Evolutionary conservation across 2,329 filamentous ascomycete genomes (phyloP).

Genomic region (Neofusicoccum sp.): DNA sequence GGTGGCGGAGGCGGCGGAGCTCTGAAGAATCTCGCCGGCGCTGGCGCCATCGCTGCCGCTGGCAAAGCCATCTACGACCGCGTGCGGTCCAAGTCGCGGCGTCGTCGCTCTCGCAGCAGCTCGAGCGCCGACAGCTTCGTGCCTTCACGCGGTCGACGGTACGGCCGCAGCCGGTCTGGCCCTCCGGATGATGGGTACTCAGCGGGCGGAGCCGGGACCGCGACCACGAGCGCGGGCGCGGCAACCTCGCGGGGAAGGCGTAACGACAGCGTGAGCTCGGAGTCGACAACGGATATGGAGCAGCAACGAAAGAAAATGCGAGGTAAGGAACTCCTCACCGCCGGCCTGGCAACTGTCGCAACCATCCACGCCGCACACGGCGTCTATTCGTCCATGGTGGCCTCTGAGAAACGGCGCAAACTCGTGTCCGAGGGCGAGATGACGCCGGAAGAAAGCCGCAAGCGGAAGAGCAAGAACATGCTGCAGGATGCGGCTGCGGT

Average conservation of each 20-base stretch:
- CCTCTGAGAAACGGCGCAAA: constrained; percentile 59
- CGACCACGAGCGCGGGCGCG: constrained; percentile 27
- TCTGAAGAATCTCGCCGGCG: constrained; percentile 49
- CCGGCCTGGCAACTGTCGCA: constrained; percentile 65
- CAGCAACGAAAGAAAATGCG: constrained; percentile 61
- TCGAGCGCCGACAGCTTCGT: constrained; percentile 53
- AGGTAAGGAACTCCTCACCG: constrained; percentile 65
- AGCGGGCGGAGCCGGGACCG: not conserved
- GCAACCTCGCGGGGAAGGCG: constrained; percentile 26
- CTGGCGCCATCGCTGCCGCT: constrained; percentile 49
- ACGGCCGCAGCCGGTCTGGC: constrained; percentile 17
- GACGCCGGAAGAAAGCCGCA: constrained; percentile 59
- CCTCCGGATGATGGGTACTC: not conserved
- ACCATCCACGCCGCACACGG: constrained; percentile 68
- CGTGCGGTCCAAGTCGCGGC: constrained; percentile 53
- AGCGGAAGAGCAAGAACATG: constrained; percentile 62
- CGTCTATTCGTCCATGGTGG: constrained; percentile 63
- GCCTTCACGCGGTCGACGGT: constrained; percentile 46
- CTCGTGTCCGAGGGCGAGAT: constrained; percentile 64
- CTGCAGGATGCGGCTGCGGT: constrained; percentile 64
- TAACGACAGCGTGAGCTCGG: constrained; percentile 47
- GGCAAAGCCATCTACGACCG: constrained; percentile 56
- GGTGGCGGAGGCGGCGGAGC: constrained; percentile 44
- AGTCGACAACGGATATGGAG: constrained; percentile 62
- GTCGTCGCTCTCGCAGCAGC: constrained; percentile 43